Conservation (phyloP, 2,329 filamentous ascomycete species). For the Pleurostoma richardsiae region DNA sequence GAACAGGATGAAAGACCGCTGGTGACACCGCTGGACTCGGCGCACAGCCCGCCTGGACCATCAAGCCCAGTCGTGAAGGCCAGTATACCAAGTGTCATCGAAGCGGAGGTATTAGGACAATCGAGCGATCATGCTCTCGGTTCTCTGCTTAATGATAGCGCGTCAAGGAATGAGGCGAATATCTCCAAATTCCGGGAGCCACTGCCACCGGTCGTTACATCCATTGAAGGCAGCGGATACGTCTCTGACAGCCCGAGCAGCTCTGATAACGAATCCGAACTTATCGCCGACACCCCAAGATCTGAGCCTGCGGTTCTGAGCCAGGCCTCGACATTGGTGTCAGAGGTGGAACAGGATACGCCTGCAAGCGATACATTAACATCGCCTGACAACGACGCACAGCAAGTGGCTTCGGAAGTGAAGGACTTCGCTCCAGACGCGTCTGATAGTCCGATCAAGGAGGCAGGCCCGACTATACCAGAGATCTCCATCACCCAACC, state of each 20-base stretch:
- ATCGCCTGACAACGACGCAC: neutral
- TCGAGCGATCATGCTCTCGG: constrained; percentile 59
- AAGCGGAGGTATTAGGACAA: constrained; percentile 28
- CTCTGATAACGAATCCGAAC: constrained; percentile 31
- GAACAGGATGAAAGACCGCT: constrained; percentile 54
- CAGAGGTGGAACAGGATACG: neutral
- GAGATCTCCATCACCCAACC: constrained; percentile 39
- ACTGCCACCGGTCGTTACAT: constrained; percentile 65
- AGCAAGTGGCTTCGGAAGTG: constrained; percentile 6
- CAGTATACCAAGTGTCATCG: constrained; percentile 23
- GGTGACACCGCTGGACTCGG: constrained; percentile 45
- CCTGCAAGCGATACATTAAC: neutral
- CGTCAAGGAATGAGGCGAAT: constrained; percentile 47
- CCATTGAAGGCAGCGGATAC: constrained; percentile 61
- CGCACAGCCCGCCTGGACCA: constrained; percentile 16
- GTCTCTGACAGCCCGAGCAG: constrained; percentile 50
- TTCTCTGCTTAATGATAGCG: constrained; percentile 50
- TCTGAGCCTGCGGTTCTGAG: constrained; percentile 12
- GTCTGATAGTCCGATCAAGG: constrained; percentile 1
- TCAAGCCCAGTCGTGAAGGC: constrained; percentile 15
- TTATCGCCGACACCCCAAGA: constrained; percentile 11
- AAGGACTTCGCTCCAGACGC: constrained; percentile 5
- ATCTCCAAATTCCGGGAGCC: constrained; percentile 57
- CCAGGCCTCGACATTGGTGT: constrained; percentile 8
- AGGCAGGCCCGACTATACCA: constrained; percentile 24